These are phyloP conservation scores for Acer yangbiense DNA, from an alignment of 345 rosid genomes.

Conservation along the genomic window DNA sequence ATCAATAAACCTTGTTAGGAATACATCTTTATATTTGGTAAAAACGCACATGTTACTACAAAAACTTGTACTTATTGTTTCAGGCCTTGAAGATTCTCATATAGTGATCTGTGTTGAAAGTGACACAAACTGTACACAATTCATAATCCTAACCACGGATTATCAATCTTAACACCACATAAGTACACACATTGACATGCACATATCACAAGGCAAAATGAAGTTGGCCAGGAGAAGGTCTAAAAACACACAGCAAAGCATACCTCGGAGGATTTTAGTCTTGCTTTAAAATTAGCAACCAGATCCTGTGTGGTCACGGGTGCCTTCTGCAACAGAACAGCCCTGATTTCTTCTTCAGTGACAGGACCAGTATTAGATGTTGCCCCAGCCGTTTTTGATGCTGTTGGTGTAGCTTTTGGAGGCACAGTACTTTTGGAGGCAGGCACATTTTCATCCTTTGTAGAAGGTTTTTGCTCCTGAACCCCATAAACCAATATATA, in stretches of 20 bases:
- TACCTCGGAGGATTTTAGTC: constrained; percentile 76
- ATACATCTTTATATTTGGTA: neutral
- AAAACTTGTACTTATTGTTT: neutral
- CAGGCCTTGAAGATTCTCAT: neutral
- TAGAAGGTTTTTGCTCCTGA: constrained; percentile 57
- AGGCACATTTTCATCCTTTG: constrained; percentile 48
- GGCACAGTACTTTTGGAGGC: constrained; percentile 47
- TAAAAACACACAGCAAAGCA: neutral
- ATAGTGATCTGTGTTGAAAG: no score
- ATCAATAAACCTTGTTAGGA: constrained; percentile 2
- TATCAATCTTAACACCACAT: neutral
- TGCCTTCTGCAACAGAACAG: constrained; percentile 72
- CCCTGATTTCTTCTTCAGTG: constrained; percentile 87
- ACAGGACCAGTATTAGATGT: constrained; percentile 65
- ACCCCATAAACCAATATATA: neutral
- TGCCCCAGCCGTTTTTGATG: constrained; percentile 40
- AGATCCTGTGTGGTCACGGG: constrained; percentile 89
- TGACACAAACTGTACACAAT: neutral
- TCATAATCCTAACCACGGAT: neutral
- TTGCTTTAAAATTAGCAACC: constrained; percentile 78
- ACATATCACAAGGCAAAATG: neutral
- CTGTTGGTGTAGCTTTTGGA: constrained; percentile 48
- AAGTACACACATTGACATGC: neutral
- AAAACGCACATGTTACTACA: neutral
- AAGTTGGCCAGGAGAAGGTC: neutral